phyloP scores from a whole-genome alignment of 768 basidiomycete genomes.

The Cyathus striatus region DNA sequence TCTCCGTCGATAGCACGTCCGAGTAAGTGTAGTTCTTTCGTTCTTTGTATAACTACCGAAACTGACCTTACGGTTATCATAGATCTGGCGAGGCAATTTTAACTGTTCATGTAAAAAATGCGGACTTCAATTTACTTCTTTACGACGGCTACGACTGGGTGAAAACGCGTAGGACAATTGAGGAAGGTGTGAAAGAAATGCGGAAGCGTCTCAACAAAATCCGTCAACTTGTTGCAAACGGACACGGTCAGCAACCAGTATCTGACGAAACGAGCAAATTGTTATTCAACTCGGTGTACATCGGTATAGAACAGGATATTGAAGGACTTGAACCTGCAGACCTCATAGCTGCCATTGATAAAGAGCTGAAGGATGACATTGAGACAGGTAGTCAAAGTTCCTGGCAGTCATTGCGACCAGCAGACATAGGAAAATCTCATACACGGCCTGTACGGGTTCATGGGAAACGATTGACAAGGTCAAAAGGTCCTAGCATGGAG shows the following conservation, averaged over 20 bases:
- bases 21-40: conserved; percentile 41
- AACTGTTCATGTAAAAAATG: conserved; percentile 53
- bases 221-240: conserved; percentile 84
- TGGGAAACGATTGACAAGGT: conserved; percentile 62
- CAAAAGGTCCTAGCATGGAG: conserved; percentile 80
- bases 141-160: conserved; percentile 97
- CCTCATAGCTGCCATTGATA: conserved; percentile 88
- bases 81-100: conserved; percentile 44
- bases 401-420: conserved; percentile 80
- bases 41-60: not conserved
- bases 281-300: conserved; percentile 91
- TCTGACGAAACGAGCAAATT: conserved; percentile 69
- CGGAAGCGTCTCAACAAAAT: conserved; percentile 83
- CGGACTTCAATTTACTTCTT: conserved; percentile 63
- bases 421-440: conserved; percentile 36
- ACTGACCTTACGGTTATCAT: not conserved
- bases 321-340: conserved; percentile 71
- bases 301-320: conserved; percentile 79
- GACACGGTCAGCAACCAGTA: conserved; percentile 78
- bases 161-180: conserved; percentile 79
- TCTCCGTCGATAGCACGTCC: conserved; percentile 50
- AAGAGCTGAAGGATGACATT: conserved; percentile 73
- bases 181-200: conserved; percentile 85
- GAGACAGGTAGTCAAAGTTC: conserved; percentile 80
- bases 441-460: conserved; percentile 36